A percentile compares a stretch with the other conserved stretches of the same genome.
Conservation (phyloP, 257 asterid genomes). For the Scutellaria baicalensis region DNA sequence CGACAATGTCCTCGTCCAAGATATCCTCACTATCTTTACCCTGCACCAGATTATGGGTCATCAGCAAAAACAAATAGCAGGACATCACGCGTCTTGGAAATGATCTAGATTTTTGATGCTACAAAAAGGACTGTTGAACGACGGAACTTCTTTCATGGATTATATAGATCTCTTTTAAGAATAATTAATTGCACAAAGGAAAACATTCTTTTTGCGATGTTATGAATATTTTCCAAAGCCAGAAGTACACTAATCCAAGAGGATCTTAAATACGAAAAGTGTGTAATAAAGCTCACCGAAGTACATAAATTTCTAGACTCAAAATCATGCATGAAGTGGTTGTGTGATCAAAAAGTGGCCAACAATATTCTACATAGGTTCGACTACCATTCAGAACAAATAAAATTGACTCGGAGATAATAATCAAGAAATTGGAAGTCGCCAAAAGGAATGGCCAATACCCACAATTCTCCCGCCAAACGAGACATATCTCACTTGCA, state of each 20-base stretch:
- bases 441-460: not conserved
- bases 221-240: not conserved
- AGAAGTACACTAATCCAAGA: not conserved
- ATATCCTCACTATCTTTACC: constrained; percentile 24
- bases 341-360: not conserved
- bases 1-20: constrained; percentile 46
- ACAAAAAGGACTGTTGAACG: not conserved
- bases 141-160: not conserved
- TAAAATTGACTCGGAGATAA: not conserved
- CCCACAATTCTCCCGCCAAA: no score
- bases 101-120: not conserved
- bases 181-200: not conserved
- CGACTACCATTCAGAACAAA: not conserved
- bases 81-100: not conserved
- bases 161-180: not conserved
- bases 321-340: not conserved
- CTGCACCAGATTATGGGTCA: constrained; percentile 22
- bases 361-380: not conserved
- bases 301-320: not conserved
- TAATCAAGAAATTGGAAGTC: not conserved
- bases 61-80: not conserved
- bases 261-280: not conserved
- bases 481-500: no score
- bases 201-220: not conserved
- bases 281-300: not conserved